Base-by-base conservation (phyloP, 306 rosid species). In the Inga oerstediana region DNA sequence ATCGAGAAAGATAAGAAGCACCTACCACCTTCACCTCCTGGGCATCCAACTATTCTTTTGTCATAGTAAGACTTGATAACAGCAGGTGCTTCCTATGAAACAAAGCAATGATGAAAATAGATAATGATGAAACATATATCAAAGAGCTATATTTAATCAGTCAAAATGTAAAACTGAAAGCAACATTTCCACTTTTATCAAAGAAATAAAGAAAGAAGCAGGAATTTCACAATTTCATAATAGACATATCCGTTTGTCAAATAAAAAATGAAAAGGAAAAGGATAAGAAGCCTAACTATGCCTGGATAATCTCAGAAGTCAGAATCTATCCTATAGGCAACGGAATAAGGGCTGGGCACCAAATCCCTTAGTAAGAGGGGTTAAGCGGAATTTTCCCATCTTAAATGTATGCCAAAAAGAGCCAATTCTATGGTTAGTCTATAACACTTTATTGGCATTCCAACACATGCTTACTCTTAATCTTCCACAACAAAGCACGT, bases 1-100 rank as follows among this genome's bases (percentile, higher is more conserved):
- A 77, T 24, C 20, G 56, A 52, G 59, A 52, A 49, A 78, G 68
- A 74, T 51, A 54, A 44, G 13, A 61, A 66, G 82, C 68, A 89
- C 97, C 74, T 85, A 95, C 98, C 98, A 9, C 91, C 97, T 89
- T 95, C 99, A 79, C 83, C 97, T 71, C 99, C 99, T 1, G 98
- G 97, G 92, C 99, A 95, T 85, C 99, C 99, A 77, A 93, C 92
- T 85, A 95, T 89, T 92, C 98, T 93, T 88, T 87, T 90, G 88
- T 87, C 89, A 73, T 64, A 95, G 87, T 79, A 85, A 82, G 98
- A 93, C 88, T 84, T 87, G n/a, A 93, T 78, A 84, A 95, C 88
- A n/a, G 98, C 97, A 81, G 98, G 98, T 80, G 87, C 88, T 86
- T 95, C 99, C 98, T 95, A 77, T 13, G 71, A 75, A 77, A 72